These are phyloP conservation scores for Botrytis fragariae DNA, from an alignment of 2,329 filamentous ascomycete species.

Conservation along the genomic window DNA sequence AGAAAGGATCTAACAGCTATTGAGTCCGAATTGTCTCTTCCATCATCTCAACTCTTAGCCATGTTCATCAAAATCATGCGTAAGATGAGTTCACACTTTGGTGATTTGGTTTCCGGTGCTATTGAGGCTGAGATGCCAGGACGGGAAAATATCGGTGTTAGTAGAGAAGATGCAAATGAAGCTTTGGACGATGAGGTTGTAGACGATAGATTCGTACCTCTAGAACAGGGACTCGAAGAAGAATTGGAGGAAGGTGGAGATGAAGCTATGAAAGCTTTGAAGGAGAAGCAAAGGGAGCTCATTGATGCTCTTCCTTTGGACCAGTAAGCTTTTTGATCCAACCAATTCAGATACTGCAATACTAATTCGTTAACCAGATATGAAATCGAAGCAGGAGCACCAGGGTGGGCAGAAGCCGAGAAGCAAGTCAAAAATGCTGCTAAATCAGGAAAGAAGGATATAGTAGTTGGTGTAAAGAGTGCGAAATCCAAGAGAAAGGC, in stretches of 20 bases:
- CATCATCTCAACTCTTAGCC: slow-evolving; percentile 76
- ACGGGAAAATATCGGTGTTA: slow-evolving; percentile 56
- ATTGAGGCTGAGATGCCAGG: slow-evolving; percentile 65
- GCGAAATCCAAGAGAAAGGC: slow-evolving; percentile 75
- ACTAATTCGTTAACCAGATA: slow-evolving; percentile 48
- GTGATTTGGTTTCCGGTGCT: slow-evolving; percentile 69
- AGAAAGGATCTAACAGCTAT: slow-evolving; percentile 81
- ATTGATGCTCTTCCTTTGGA: slow-evolving; percentile 90
- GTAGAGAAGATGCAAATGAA: slow-evolving; percentile 56
- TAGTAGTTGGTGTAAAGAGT: slow-evolving; percentile 80
- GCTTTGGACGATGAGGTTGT: slow-evolving; percentile 68
- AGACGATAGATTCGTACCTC: slow-evolving; percentile 64
- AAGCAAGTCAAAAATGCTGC: slow-evolving; percentile 64
- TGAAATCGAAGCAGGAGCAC: slow-evolving; percentile 61
- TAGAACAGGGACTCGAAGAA: slow-evolving; percentile 71
- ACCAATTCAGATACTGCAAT: background rate
- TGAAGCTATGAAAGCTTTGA: slow-evolving; percentile 67
- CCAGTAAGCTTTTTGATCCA: slow-evolving; percentile 55
- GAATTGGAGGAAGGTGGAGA: slow-evolving; percentile 83
- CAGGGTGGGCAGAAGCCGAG: slow-evolving; percentile 69
- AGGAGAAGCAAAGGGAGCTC: slow-evolving; percentile 78
- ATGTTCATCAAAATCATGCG: slow-evolving; percentile 97
- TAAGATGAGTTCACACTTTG: slow-evolving; percentile 80
- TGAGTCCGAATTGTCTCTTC: slow-evolving; percentile 73
- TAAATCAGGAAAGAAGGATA: slow-evolving; percentile 55